Evolutionary conservation across 108 stramenopile species (phyloP).

Genomic region (Mediolabrus comicus): DNA sequence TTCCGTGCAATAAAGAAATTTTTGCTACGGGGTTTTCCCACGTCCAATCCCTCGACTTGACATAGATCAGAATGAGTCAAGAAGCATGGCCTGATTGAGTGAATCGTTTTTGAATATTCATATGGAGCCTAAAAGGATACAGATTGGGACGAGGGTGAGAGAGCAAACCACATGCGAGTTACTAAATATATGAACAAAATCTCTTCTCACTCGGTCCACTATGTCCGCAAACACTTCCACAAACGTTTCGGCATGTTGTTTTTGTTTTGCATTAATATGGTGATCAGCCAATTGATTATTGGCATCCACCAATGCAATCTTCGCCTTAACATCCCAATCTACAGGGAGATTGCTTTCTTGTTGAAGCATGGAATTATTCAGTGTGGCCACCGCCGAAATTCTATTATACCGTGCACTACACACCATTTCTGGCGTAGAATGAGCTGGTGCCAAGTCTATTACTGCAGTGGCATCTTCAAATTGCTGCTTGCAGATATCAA

Average conservation of each 20-base stretch:
- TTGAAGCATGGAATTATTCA: background rate
- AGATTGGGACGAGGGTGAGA: background rate
- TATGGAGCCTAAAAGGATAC: background rate
- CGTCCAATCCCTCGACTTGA: background rate
- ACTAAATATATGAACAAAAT: background rate
- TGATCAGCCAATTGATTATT: background rate
- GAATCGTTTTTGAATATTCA: background rate
- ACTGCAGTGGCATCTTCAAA: background rate
- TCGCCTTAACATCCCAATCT: background rate
- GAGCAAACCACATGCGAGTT: no score
- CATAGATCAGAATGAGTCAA: background rate
- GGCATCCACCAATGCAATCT: background rate
- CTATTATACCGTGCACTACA: background rate
- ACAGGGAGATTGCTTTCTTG: no score
- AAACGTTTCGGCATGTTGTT: no score
- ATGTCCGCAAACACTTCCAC: background rate
- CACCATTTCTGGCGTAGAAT: background rate
- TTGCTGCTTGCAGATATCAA: background rate
- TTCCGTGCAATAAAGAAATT: background rate
- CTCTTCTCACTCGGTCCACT: background rate
- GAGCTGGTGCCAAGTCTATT: background rate
- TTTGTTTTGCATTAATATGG: background rate
- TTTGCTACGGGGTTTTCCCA: background rate
- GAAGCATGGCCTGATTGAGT: background rate
- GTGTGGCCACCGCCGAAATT: background rate